Conservation (phyloP, 2,329 filamentous ascomycete genomes). For the Monosporascus sp. region DNA sequence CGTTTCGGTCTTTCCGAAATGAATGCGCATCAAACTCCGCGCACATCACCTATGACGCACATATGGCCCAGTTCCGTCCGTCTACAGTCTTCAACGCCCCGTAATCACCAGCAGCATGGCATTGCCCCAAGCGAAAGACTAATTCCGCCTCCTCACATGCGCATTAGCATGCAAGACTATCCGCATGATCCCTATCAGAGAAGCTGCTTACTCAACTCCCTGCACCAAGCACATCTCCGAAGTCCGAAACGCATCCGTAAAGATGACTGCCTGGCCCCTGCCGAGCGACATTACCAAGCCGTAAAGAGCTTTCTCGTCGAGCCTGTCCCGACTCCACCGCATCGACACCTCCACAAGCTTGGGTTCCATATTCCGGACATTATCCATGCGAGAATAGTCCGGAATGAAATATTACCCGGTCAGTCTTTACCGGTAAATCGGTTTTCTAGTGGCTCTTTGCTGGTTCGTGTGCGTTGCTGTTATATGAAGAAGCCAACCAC, state of each 20-base stretch:
- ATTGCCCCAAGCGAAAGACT: slow-evolving; percentile 9
- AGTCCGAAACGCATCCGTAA: slow-evolving; percentile 41
- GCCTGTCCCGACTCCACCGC: slow-evolving; percentile 38
- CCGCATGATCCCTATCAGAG: slow-evolving; percentile 37
- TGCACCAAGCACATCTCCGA: slow-evolving; percentile 43
- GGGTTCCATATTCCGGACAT: slow-evolving; percentile 40
- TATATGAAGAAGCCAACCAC: slow-evolving; percentile 15
- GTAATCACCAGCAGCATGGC: neutral
- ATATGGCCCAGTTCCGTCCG: slow-evolving; percentile 1
- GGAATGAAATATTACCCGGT: slow-evolving; percentile 16
- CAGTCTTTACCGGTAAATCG: slow-evolving; percentile 31
- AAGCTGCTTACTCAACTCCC: slow-evolving; percentile 35
- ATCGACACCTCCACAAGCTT: slow-evolving; percentile 36
- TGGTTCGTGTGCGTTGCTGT: slow-evolving; percentile 68
- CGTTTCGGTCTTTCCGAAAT: neutral
- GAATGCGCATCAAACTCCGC: neutral
- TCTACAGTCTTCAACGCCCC: neutral
- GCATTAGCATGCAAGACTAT: slow-evolving; percentile 29
- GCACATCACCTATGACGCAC: neutral
- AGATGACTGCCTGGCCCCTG: slow-evolving; percentile 2
- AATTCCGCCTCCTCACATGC: slow-evolving; percentile 14
- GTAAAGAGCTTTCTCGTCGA: slow-evolving; percentile 45
- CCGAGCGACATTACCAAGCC: slow-evolving; percentile 50
- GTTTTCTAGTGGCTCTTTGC: slow-evolving; percentile 48
- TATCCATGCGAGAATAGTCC: slow-evolving; percentile 31